These are phyloP conservation scores for Patellaria atrata DNA, from an alignment of 495 filamentous ascomycete species.

Conservation along the genomic window DNA sequence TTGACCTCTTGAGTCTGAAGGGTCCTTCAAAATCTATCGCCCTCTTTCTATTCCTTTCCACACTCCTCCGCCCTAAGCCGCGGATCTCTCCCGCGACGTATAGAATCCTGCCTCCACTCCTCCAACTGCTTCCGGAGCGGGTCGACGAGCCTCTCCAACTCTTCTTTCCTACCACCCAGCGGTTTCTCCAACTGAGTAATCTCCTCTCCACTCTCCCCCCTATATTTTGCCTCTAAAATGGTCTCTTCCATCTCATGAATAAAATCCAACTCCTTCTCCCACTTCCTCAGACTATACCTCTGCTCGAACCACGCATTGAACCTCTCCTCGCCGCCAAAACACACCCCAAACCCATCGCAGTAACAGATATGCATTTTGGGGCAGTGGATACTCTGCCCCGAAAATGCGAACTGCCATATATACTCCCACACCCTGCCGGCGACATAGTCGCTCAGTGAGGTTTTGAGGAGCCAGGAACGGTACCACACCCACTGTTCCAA, in stretches of 20 bases:
- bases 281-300: slow-evolving; percentile 27
- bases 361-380: slow-evolving; percentile 55
- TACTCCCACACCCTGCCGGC: slow-evolving; percentile 65
- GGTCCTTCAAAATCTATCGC: slow-evolving; percentile 35
- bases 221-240: slow-evolving; percentile 18
- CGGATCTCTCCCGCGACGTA: slow-evolving; percentile 38
- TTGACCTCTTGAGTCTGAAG: no score
- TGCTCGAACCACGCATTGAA: slow-evolving; percentile 36
- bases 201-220: slow-evolving; percentile 26
- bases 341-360: slow-evolving; percentile 65
- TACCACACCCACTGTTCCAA: slow-evolving; percentile 45
- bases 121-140: slow-evolving; percentile 30
- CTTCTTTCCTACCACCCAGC: slow-evolving; percentile 25
- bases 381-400: slow-evolving; percentile 39
- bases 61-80: slow-evolving; percentile 36
- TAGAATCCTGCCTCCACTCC: slow-evolving; percentile 29
- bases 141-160: slow-evolving; percentile 26
- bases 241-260: slow-evolving; percentile 30
- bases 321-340: slow-evolving; percentile 47
- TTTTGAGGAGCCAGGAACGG: slow-evolving; percentile 55
- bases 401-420: slow-evolving; percentile 60
- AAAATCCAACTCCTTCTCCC: slow-evolving; percentile 35
- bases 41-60: slow-evolving; percentile 38
- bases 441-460: slow-evolving; percentile 47
- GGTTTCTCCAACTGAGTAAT: slow-evolving; percentile 29